Conservation (phyloP, 73 alveolate genomes). For the Paraurostyla sp. region DNA sequence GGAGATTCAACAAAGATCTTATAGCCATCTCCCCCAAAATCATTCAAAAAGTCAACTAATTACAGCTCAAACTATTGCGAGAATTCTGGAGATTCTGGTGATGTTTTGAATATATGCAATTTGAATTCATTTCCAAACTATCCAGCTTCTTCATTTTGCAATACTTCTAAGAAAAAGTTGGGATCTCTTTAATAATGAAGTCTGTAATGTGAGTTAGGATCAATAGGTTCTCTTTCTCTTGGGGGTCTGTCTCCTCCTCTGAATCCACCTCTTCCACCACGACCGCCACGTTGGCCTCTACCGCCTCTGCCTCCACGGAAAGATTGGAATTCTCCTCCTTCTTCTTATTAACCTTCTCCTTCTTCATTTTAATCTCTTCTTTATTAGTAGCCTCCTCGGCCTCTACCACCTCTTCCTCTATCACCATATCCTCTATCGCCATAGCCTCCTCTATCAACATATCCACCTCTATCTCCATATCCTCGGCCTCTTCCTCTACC, state of each 20-base stretch:
- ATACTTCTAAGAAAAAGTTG: background rate
- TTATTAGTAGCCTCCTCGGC: background rate
- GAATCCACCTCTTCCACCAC: conserved; percentile 14
- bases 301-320: conserved; percentile 24
- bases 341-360: too few relatives aligned
- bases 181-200: background rate
- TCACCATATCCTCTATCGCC: conserved; percentile 5
- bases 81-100: background rate
- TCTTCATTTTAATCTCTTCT: too few relatives aligned
- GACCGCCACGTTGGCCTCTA: too few relatives aligned
- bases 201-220: background rate
- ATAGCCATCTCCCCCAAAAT: background rate
- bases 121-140: conserved; percentile 13
- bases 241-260: conserved; percentile 9
- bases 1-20: background rate
- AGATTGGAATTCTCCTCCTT: too few relatives aligned
- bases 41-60: background rate
- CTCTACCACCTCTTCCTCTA: background rate
- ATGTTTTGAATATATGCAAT: background rate
- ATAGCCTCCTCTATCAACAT: background rate
- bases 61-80: background rate
- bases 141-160: background rate
- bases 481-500: background rate
- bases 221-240: conserved; percentile 25
- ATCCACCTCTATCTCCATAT: background rate